Evolutionary conservation across 192 early-diverging fungal genomes (phyloP), one percentile per base, ranked within the genome.

Genomic region (Backusella luteola): DNA sequence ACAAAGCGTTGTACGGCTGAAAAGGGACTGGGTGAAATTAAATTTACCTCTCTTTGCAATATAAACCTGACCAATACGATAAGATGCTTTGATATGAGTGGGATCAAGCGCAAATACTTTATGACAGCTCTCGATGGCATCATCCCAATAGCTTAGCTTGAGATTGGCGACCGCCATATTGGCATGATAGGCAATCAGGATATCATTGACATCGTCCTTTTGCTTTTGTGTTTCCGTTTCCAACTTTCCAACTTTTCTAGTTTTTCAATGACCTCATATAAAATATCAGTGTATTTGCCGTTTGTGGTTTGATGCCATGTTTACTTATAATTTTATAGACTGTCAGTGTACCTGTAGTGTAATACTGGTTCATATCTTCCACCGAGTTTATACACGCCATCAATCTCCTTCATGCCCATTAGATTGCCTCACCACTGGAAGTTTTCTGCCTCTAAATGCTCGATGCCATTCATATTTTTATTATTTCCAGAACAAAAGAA

Each of bases 1-100:
- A n/a, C n/a, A n/a, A n/a, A n/a, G n/a, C n/a, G n/a, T n/a, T n/a
- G n/a, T n/a, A n/a, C n/a, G n/a, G n/a, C n/a, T n/a, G n/a, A n/a
- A n/a, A n/a, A n/a, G n/a, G n/a, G n/a, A n/a, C n/a, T n/a, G n/a
- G n/a, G n/a, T n/a, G n/a, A n/a, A 74, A 19, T 84, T 79, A 75
- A 79, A 86, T 75, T 84, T 32, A 32, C 32, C 83, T 41, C 74
- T 74, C 67, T 78, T 46, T 39, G 73, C 81, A 36, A 84, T 36
- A 35, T 84, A 83, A 19, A 81, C 83, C 67, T 86, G 85, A 2
- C 81, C 80, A 38, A 86, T 66, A 21, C 85, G 80, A 69, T 83
- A 86, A 7, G 73, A 59, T 0, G 82, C 81, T 75, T 86, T 86
- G 14, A 81, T 73, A 78, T 86, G 79, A 6, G 74, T 39, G 5